phyloP scores from a whole-genome alignment of 345 rosid genomes.

The Toxicodendron radicans region DNA sequence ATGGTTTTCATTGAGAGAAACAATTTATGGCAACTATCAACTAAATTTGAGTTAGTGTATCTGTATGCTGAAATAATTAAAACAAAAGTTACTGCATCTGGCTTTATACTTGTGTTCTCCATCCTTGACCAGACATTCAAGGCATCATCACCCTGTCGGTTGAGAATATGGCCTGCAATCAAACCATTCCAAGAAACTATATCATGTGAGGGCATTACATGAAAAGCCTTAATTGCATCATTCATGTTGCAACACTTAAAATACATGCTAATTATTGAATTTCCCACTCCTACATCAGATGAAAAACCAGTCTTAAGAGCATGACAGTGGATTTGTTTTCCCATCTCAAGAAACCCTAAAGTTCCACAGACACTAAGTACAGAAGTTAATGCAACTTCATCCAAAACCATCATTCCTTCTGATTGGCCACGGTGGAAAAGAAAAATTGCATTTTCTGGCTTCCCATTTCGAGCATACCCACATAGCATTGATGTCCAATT shows the following conservation, averaged over 20 bases:
- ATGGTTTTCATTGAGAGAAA: slow-evolving; percentile 54
- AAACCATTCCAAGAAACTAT: slow-evolving; percentile 80
- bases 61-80: slow-evolving; percentile 58
- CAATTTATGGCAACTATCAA: slow-evolving; percentile 51
- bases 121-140: slow-evolving; percentile 58
- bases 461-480: slow-evolving; percentile 72
- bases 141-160: slow-evolving; percentile 68
- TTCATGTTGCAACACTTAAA: slow-evolving; percentile 52
- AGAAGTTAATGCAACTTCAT: slow-evolving; percentile 61
- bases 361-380: slow-evolving; percentile 67
- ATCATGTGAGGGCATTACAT: slow-evolving; percentile 48
- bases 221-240: slow-evolving; percentile 52
- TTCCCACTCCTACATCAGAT: slow-evolving; percentile 56
- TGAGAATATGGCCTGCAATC: slow-evolving; percentile 64
- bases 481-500: slow-evolving; percentile 71
- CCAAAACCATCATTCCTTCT: slow-evolving; percentile 51
- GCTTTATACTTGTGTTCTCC: slow-evolving; percentile 39
- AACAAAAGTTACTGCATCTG: slow-evolving; percentile 52
- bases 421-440: slow-evolving; percentile 37
- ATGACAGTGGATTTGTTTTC: slow-evolving; percentile 64
- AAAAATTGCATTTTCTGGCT: slow-evolving; percentile 65
- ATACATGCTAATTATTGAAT: slow-evolving; percentile 75
- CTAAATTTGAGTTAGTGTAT: slow-evolving; percentile 47
- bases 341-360: slow-evolving; percentile 66
- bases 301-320: slow-evolving; percentile 56